Evolutionary conservation across 257 asterid species (phyloP), one percentile per base, ranked within the genome.

Genomic region (Ehretia macrophylla): DNA sequence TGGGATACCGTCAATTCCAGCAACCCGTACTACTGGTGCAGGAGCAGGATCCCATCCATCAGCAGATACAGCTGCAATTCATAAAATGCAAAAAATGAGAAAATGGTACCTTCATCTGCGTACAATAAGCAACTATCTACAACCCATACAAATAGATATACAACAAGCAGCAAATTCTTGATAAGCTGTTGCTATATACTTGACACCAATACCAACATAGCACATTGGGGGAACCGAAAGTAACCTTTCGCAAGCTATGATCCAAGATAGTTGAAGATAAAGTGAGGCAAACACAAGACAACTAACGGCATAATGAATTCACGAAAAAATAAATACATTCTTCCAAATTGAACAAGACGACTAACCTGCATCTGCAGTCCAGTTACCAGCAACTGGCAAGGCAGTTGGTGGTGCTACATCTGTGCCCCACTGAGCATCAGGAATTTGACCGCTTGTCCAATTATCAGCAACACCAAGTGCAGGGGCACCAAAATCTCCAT

Each of bases 41-140:
- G 77, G 80, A 17, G 80, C 76, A 16, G 74, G 51, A 12, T 85
- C 87, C 85, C 86, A 85, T 56, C 87, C 94, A 13, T 73, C 85
- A 14, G 38, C 70, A 13, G 58, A 67, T 4, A 46, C 72, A 65
- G 40, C 32, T 47, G 59, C 5, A 48, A 23, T 13, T 14, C 22
- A 23, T 3, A 42, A n/a, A 17, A 54, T 19, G 0, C 46, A 38
- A 18, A 5, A 3, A 38, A 18, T 10, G 10, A 39, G 38, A 56
- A 18, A 5, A 35, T n/a, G 14, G 19, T 14, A 0, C n/a, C 13
- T 44, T 11, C 1, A 17, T 4, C 5, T 44, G 3, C 1, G 49
- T 5, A 5, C 0, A 44, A 1, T 4, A 14, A 1, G 0, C 20
- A 47, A 14, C 21, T n/a, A n/a, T n/a, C n/a, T n/a, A n/a, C n/a